Conservation (phyloP, 768 basidiomycete species). For the Hortiboletus flavorubellus region DNA sequence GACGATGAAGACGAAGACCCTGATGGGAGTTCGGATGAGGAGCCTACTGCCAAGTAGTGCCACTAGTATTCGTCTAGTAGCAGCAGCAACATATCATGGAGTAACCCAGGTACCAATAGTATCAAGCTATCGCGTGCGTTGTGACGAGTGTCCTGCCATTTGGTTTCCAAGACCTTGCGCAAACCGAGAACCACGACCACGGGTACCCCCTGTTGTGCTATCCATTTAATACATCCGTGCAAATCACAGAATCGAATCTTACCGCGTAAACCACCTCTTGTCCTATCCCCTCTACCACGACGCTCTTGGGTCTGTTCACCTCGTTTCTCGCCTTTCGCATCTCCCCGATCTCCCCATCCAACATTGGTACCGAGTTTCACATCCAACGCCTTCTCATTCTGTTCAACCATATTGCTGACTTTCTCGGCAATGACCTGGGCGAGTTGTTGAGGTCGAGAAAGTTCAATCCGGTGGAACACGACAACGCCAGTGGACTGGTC, state of each 20-base stretch:
- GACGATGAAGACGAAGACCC: conserved; percentile 21
- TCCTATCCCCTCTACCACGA: conserved; percentile 64
- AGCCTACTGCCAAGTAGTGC: background rate
- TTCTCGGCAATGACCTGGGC: conserved; percentile 87
- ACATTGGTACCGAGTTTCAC: conserved; percentile 68
- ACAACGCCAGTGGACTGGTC: conserved; percentile 90
- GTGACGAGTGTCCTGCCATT: conserved; percentile 46
- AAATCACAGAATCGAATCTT: conserved; percentile 18
- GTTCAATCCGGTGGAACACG: conserved; percentile 90
- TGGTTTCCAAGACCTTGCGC: conserved; percentile 81
- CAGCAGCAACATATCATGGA: background rate
- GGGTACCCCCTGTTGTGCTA: conserved; percentile 47
- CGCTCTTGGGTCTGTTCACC: conserved; percentile 78
- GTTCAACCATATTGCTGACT: conserved; percentile 79
- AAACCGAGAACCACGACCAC: conserved; percentile 78
- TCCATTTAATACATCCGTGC: background rate
- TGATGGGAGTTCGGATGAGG: conserved; percentile 12
- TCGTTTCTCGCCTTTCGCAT: conserved; percentile 67
- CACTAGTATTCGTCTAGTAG: background rate
- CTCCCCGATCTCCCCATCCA: conserved; percentile 51
- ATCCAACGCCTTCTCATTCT: conserved; percentile 89
- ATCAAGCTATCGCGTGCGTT: conserved; percentile 20
- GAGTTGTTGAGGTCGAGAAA: conserved; percentile 86
- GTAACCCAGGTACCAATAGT: background rate
- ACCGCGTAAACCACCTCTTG: conserved; percentile 58